Percentiles rank a stretch among this genome's conserved stretches.
Conservation (phyloP, 345 rosid genomes). For the Gossypioides kirkii region DNA sequence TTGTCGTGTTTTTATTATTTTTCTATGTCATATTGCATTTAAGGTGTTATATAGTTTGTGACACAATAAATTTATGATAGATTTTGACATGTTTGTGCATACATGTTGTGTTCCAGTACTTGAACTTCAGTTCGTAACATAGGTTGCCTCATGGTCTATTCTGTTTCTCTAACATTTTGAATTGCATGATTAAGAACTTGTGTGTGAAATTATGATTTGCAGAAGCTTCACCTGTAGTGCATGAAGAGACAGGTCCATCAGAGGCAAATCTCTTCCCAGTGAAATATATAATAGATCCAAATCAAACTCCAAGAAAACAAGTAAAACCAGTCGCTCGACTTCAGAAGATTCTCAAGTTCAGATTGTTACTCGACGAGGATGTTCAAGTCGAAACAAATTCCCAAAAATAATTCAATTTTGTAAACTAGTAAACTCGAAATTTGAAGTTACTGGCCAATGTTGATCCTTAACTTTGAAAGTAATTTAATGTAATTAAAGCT, state of each 20-base stretch:
- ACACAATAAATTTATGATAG: background rate
- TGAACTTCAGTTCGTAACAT: background rate
- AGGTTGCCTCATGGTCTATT: background rate
- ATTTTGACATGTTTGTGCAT: background rate
- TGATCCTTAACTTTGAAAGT: background rate
- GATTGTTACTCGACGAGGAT: background rate
- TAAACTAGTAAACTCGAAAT: background rate
- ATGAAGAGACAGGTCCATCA: slow-evolving; percentile 46
- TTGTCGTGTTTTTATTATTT: background rate
- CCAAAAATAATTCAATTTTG: background rate
- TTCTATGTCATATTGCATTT: too few relatives aligned
- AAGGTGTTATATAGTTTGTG: too few relatives aligned
- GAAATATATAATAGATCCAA: slow-evolving; percentile 31
- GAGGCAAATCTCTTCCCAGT: slow-evolving; percentile 44
- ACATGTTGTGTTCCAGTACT: background rate
- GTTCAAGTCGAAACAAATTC: background rate
- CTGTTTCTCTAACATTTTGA: background rate
- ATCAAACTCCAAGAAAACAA: slow-evolving; percentile 39
- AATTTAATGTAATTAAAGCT: background rate
- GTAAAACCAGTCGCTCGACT: slow-evolving; percentile 31
- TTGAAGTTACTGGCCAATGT: background rate
- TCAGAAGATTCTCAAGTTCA: background rate
- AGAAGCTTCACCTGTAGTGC: slow-evolving; percentile 31
- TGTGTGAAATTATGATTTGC: background rate
- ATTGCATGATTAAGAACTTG: background rate